Evolutionary conservation across 2,329 filamentous ascomycete genomes (phyloP).

Genomic region (Fusarium poae): DNA sequence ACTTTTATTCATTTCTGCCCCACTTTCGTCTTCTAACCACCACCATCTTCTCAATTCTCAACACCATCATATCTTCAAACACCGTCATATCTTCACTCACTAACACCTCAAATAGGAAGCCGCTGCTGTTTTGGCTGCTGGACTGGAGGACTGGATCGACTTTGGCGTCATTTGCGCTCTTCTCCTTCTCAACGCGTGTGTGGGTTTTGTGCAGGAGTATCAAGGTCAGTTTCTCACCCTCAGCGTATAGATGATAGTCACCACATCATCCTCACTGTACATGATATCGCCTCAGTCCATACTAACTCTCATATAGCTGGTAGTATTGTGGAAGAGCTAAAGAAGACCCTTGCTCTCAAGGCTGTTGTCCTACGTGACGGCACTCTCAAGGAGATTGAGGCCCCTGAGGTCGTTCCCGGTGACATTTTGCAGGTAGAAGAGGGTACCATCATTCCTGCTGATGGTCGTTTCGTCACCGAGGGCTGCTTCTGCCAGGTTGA

Average conservation of each 20-base stretch:
- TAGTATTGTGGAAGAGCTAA: constrained; percentile 90
- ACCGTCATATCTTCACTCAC: background rate
- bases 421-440: constrained; percentile 92
- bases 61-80: background rate
- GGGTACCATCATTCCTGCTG: constrained; percentile 90
- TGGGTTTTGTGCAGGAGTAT: constrained; percentile 91
- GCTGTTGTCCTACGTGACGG: constrained; percentile 87
- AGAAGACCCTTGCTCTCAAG: constrained; percentile 90
- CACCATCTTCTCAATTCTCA: no score
- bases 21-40: no score
- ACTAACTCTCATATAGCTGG: constrained; percentile 56
- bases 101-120: constrained; percentile 59
- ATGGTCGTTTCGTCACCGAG: constrained; percentile 87
- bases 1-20: no score
- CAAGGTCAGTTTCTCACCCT: constrained; percentile 57
- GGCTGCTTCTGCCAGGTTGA: constrained; percentile 90
- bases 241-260: no score
- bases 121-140: constrained; percentile 83
- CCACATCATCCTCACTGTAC: no score
- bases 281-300: no score
- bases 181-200: constrained; percentile 84
- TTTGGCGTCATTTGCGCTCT: constrained; percentile 91
- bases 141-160: constrained; percentile 91
- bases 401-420: constrained; percentile 86
- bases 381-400: constrained; percentile 81